These are phyloP conservation scores for Sergeia podlipaevii DNA, from an alignment of 208 protist genomes.

Conservation along the genomic window DNA sequence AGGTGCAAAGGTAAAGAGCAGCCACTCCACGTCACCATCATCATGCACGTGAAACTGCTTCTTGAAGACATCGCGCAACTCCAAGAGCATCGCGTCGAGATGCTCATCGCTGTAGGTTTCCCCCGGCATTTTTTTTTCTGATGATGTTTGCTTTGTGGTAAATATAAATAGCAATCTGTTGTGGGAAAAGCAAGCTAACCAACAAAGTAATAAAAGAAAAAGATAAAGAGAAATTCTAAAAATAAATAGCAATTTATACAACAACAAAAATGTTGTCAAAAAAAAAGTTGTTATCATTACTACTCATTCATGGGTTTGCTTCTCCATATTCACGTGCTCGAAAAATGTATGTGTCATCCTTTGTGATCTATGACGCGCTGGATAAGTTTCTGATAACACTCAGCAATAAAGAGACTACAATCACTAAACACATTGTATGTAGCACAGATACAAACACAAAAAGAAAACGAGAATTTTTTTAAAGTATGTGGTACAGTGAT, in stretches of 20 bases:
- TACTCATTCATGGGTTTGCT: background rate
- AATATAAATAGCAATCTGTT: conserved; percentile 1
- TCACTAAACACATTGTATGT: too few species aligned
- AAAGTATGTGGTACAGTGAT: too few species aligned
- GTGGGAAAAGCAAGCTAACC: background rate
- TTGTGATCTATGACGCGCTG: too few species aligned
- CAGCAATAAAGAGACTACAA: too few species aligned
- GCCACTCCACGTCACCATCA: conserved; percentile 63
- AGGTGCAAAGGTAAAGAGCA: conserved; percentile 73
- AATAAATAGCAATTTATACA: background rate
- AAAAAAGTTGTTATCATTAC: conserved; percentile 4
- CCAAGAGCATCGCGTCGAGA: conserved; percentile 33
- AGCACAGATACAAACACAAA: too few species aligned
- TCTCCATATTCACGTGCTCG: background rate
- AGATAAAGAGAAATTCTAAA: conserved; percentile 6
- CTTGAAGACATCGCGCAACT: conserved; percentile 44
- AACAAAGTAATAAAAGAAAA: conserved; percentile 11
- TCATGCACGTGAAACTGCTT: conserved; percentile 43
- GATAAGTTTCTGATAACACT: too few species aligned
- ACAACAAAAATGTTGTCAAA: conserved; percentile 7
- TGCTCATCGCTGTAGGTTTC: conserved; percentile 46
- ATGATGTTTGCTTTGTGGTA: background rate
- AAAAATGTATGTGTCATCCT: background rate
- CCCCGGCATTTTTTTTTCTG: conserved; percentile 26
- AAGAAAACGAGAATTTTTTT: too few species aligned